Evolutionary conservation across 305 asterid genomes (phyloP).

Genomic region (Rubia occidens): DNA sequence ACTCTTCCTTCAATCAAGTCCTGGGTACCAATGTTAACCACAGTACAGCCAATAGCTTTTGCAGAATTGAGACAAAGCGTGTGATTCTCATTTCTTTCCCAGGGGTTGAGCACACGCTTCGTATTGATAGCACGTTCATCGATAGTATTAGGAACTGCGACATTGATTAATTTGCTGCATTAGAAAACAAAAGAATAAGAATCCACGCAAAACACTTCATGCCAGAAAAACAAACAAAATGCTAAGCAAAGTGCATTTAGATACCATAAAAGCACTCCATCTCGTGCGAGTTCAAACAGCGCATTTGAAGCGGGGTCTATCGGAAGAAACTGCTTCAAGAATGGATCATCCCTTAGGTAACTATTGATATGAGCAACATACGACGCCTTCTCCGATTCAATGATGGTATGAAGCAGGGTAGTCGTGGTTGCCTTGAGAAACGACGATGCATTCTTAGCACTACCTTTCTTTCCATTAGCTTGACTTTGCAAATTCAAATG

Average conservation of each 20-base stretch:
- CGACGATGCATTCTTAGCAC: slow-evolving; percentile 51
- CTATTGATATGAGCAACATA: slow-evolving; percentile 95
- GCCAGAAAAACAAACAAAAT: background rate
- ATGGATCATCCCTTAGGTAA: slow-evolving; percentile 92
- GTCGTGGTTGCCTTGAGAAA: slow-evolving; percentile 87
- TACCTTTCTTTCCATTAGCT: slow-evolving; percentile 53
- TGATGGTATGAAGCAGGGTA: slow-evolving; percentile 81
- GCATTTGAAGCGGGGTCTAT: slow-evolving; percentile 63
- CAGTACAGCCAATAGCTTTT: slow-evolving; percentile 97
- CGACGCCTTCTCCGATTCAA: slow-evolving; percentile 74
- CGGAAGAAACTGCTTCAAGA: slow-evolving; percentile 87
- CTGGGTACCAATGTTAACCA: slow-evolving; percentile 89
- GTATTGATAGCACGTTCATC: slow-evolving; percentile 94
- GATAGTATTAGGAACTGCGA: slow-evolving; percentile 85
- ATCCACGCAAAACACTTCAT: background rate
- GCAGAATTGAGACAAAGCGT: slow-evolving; percentile 97
- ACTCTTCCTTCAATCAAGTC: slow-evolving; percentile 97
- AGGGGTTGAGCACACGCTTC: slow-evolving; percentile 81
- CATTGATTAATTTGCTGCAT: slow-evolving; percentile 91
- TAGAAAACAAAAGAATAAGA: slow-evolving; percentile 11
- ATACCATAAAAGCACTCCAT: slow-evolving; percentile 94
- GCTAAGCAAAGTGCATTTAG: slow-evolving; percentile 20
- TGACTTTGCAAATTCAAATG: slow-evolving; percentile 67
- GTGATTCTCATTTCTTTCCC: slow-evolving; percentile 98
- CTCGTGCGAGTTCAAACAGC: slow-evolving; percentile 81